Evolutionary conservation across 2,329 filamentous ascomycete species (phyloP), one percentile per base, ranked within the genome.

Genomic region (Hypoxylon sp.): DNA sequence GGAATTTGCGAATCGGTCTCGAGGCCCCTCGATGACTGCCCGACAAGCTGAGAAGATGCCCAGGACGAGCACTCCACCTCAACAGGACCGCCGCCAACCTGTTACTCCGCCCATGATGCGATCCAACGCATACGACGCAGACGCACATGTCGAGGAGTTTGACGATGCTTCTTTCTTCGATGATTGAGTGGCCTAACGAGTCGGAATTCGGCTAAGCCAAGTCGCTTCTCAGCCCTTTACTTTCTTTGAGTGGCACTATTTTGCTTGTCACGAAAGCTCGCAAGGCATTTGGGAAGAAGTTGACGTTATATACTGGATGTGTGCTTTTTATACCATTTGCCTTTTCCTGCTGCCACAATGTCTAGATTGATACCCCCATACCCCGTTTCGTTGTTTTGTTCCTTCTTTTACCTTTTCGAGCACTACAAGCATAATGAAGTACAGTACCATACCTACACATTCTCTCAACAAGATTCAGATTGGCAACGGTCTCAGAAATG

Each of bases 51-150:
- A 82, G 58, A 82, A 82, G 65, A 77, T 79, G 69, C 77, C 80
- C 1, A 73, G 76, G 21, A 75, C 76, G 28, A 80, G 76, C 28
- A 84, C 83, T 11, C 83, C 86, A 1, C 80, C 81, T 58, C 81
- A 81, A 21, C 78, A 78, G 63, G 77, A 80, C 68, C 71, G 74
- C 67, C 74, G 72, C 72, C 80, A 80, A 46, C 86, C 86, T 5
- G 81, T 85, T 67, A 90, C 89, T 60, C 88, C 89, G 28, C 87
- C 87, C 0, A 89, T 90, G 86, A 87, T 89, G 85, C 82, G 82
- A 34, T 78, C 83, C 34, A 84, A 82, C 65, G 83, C 82, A 32
- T 91, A 90, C 75, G 89, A 91, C 75, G 83, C 83, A 30, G 88
- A 91, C 76, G 89, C 89, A 5, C 84, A 84, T 38, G 82, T 85